Evolutionary conservation across 306 rosid genomes (phyloP), one percentile per base, ranked within the genome.

Genomic region (Calophaca sinica): DNA sequence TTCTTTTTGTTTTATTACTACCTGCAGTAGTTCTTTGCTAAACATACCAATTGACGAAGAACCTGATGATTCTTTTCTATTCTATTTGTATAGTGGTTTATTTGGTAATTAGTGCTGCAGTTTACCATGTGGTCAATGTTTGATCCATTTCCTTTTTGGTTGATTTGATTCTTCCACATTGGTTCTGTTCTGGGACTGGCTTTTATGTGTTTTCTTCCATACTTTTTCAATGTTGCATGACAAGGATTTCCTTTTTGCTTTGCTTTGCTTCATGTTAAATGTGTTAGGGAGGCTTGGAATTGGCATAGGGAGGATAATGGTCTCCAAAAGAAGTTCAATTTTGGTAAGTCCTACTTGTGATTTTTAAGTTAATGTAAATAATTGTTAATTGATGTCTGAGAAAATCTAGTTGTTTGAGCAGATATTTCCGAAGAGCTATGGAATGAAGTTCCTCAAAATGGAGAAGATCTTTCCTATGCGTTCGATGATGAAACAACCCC

Each of bases 401-500:
- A 33, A 13, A 14, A 9, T 57, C 10, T 61, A 74, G 0, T 76
- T 83, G 63, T 78, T 81, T 82, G 66, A 69, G 62, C 78, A 86
- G 98, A 80, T 13, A 72, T 85, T 80, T 70, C 92, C 5, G 84
- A 81, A 70, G 69, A 77, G 73, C 55, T 86, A 32, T 91, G 92
- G 97, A 88, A 83, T 66, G 88, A 81, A 13, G 93, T 83, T 68
- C 79, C 92, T 72, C 84, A 80, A 79, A 89, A 84, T 48, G 75
- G 61, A 80, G 93, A 81, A 44, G 91, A 89, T 68, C 70, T 87
- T 55, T 86, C 97, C 15, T 84, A 73, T 72, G 80, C 89, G 91
- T 63, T 89, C n/a, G 92, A 87, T 53, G 96, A 94, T 53, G 94
- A 89, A 87, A 75, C 97, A 77, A 91, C 98, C 65, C 98, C 98